Evolutionary conservation across 805 yeast genomes (phyloP).

Genomic region (Cyberlindnera veronae): DNA sequence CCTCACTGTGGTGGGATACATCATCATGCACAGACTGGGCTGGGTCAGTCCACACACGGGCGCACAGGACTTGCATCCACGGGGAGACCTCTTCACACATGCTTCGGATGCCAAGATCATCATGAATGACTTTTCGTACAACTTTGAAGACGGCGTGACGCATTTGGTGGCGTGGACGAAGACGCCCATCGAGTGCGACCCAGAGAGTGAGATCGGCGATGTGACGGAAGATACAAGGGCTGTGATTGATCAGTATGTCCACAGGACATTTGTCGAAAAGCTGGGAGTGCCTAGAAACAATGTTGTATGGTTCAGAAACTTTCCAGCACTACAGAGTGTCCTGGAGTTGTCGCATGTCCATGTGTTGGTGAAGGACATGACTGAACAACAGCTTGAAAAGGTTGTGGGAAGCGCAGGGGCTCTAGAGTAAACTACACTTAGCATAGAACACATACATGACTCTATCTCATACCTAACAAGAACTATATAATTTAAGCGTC

Average conservation of each 20-base stretch:
- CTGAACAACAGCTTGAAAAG: not conserved
- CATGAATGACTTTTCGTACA: slow-evolving; percentile 65
- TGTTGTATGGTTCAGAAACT: slow-evolving; percentile 64
- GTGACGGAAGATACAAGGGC: slow-evolving; percentile 35
- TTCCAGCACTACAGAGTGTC: slow-evolving; percentile 67
- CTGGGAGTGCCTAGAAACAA: slow-evolving; percentile 35
- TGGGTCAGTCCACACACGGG: slow-evolving; percentile 55
- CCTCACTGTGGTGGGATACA: slow-evolving; percentile 44
- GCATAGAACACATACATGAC: no score
- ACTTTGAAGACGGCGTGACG: slow-evolving; percentile 44
- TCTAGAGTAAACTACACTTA: no score
- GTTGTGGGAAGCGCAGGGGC: slow-evolving; percentile 16
- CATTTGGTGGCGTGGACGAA: slow-evolving; percentile 73
- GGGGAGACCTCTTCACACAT: slow-evolving; percentile 26
- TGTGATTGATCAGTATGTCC: slow-evolving; percentile 47
- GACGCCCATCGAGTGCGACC: slow-evolving; percentile 37
- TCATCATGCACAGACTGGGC: slow-evolving; percentile 43
- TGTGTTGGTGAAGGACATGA: slow-evolving; percentile 41
- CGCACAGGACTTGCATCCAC: no score
- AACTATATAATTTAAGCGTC: not conserved
- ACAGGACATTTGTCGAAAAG: slow-evolving; percentile 37
- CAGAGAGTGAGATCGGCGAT: slow-evolving; percentile 49
- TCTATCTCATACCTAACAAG: no score
- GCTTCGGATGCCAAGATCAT: slow-evolving; percentile 38
- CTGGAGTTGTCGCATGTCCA: slow-evolving; percentile 68